Evolutionary conservation across 305 asterid species (phyloP).

Genomic region (Solanum aculeatissimum): DNA sequence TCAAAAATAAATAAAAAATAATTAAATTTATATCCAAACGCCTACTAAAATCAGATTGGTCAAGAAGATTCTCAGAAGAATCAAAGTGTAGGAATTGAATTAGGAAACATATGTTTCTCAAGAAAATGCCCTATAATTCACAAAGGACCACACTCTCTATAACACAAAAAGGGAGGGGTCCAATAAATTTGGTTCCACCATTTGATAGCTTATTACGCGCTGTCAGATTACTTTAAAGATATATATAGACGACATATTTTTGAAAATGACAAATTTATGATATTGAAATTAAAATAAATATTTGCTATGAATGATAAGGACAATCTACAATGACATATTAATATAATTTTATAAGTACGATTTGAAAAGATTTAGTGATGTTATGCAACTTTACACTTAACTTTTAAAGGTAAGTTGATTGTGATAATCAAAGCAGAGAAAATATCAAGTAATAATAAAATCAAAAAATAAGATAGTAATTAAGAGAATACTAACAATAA

Average conservation of each 20-base stretch:
- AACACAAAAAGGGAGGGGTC: neutral
- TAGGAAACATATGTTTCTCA: neutral
- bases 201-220: neutral
- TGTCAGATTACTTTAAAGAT: too few relatives aligned
- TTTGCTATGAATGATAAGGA: neutral
- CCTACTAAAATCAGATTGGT: neutral
- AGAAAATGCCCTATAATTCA: neutral
- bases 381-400: neutral
- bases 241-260: too few relatives aligned
- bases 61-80: neutral
- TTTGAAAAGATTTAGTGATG: neutral
- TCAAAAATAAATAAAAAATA: too few relatives aligned
- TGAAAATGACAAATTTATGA: neutral
- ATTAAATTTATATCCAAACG: neutral
- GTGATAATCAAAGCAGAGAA: neutral
- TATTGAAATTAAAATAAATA: neutral
- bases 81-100: neutral
- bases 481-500: neutral
- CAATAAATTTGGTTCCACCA: neutral
- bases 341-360: neutral
- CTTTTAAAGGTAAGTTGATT: neutral
- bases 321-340: neutral
- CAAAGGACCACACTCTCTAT: neutral
- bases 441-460: neutral
- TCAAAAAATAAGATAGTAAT: neutral